Conservation (phyloP, 192 early-diverging fungal genomes). For the Coemansia sp. region DNA sequence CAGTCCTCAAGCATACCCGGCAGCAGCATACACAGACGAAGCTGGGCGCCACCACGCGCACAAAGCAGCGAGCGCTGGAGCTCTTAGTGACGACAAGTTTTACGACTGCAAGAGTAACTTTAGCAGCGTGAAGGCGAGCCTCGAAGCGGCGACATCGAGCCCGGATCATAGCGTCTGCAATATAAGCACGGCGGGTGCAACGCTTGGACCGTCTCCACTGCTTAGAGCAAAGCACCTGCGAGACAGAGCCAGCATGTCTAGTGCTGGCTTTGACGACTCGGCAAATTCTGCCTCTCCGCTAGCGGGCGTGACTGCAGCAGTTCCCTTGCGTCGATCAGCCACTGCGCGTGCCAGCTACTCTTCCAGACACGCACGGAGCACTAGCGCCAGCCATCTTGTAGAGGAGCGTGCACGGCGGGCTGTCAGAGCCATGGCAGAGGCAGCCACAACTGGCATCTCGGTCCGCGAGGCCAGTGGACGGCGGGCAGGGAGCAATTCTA, state of each 20-base stretch:
- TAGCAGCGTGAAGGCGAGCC: conserved; percentile 32
- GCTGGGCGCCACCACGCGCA: background rate
- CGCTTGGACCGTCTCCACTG: background rate
- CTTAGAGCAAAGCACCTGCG: conserved; percentile 9
- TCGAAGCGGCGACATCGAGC: conserved; percentile 9
- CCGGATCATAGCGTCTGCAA: background rate
- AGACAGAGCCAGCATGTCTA: background rate
- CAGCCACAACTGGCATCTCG: conserved; percentile 41
- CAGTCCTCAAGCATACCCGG: background rate
- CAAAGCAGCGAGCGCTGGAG: background rate
- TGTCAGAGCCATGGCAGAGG: conserved; percentile 46
- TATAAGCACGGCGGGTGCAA: background rate
- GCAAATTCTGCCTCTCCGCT: conserved; percentile 13
- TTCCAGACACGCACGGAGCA: background rate
- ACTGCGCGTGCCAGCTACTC: conserved; percentile 16
- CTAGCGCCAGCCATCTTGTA: conserved; percentile 10
- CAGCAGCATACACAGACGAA: background rate
- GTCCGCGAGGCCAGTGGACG: conserved; percentile 38
- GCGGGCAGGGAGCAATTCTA: conserved; percentile 2
- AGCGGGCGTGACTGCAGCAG: conserved; percentile 7
- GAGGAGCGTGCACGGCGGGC: conserved; percentile 50
- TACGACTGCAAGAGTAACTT: conserved; percentile 35
- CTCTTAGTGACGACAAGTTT: conserved; percentile 41
- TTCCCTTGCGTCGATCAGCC: conserved; percentile 35
- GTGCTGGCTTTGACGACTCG: conserved; percentile 6